These are phyloP conservation scores for Saccharomyces hybrid DNA, from an alignment of 1,139 yeast species.

Conservation along the genomic window DNA sequence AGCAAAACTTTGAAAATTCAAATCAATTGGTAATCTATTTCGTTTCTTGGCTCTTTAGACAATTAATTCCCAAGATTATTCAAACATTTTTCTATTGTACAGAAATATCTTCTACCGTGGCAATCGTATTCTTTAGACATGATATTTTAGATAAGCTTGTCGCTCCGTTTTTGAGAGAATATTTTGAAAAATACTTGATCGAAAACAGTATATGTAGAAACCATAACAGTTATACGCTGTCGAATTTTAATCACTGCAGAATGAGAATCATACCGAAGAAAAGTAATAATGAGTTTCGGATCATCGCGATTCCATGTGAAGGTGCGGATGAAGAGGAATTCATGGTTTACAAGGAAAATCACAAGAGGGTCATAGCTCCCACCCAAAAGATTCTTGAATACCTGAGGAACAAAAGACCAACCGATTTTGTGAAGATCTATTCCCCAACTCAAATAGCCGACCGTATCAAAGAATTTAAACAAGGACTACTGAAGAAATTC, in stretches of 20 bases:
- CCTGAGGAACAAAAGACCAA: conserved; percentile 20
- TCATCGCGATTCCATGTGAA: conserved; percentile 49
- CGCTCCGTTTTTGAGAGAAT: conserved; percentile 37
- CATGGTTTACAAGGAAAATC: conserved; percentile 28
- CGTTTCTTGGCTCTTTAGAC: too few species aligned
- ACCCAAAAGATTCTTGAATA: conserved; percentile 32
- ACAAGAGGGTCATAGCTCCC: conserved; percentile 34
- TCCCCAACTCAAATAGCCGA: conserved; percentile 35
- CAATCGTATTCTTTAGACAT: conserved; percentile 49
- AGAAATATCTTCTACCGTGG: conserved; percentile 36
- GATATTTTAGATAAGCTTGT: conserved; percentile 48
- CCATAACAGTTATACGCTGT: conserved; percentile 20
- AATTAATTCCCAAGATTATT: too few species aligned
- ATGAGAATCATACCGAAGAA: conserved; percentile 49
- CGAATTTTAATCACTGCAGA: conserved; percentile 32
- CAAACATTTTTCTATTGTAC: too few species aligned
- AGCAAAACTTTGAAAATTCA: too few species aligned
- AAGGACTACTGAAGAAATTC: conserved; percentile 13
- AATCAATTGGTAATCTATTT: too few species aligned
- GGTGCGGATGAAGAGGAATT: conserved; percentile 27
- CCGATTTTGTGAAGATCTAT: conserved; percentile 22
- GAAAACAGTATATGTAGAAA: conserved; percentile 23
- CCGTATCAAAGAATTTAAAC: conserved; percentile 31
- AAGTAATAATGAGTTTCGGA: conserved; percentile 43
- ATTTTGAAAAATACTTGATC: conserved; percentile 34